Conservation (phyloP, 2,329 filamentous ascomycete species). For the Ophiocordyceps unilateralis region DNA sequence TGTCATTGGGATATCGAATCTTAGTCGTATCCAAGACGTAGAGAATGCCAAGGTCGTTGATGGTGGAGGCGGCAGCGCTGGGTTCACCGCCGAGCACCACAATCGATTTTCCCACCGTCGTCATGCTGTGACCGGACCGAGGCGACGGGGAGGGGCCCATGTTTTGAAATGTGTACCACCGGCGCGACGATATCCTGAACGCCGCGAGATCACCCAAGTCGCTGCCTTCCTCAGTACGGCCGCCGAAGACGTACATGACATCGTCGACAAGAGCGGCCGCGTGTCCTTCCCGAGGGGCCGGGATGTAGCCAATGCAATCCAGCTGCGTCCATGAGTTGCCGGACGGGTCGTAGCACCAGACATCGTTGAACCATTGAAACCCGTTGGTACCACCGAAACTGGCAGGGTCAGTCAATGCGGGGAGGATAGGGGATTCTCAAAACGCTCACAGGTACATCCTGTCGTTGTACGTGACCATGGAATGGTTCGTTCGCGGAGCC, state of each 20-base stretch:
- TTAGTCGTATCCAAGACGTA: slow-evolving; percentile 92
- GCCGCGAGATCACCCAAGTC: slow-evolving; percentile 89
- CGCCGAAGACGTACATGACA: slow-evolving; percentile 98
- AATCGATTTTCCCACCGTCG: slow-evolving; percentile 78
- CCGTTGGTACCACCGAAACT: slow-evolving; percentile 98
- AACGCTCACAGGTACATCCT: slow-evolving; percentile 75
- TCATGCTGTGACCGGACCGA: slow-evolving; percentile 95
- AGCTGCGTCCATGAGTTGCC: slow-evolving; percentile 72
- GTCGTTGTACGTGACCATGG: slow-evolving; percentile 80
- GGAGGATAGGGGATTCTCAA: neutral
- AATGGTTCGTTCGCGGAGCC: slow-evolving; percentile 86
- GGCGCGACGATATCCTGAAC: slow-evolving; percentile 52
- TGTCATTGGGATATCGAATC: slow-evolving; percentile 85
- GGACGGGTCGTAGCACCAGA: slow-evolving; percentile 85
- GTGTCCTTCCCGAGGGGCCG: slow-evolving; percentile 82
- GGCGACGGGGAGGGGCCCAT: slow-evolving; percentile 95
- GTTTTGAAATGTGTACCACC: slow-evolving; percentile 99
- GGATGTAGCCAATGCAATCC: slow-evolving; percentile 96
- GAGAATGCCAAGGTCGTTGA: slow-evolving; percentile 70
- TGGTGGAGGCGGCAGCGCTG: slow-evolving; percentile 65
- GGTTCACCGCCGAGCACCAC: slow-evolving; percentile 89
- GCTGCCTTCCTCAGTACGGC: slow-evolving; percentile 79
- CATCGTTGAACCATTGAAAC: slow-evolving; percentile 95
- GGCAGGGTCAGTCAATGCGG: slow-evolving; percentile 2
- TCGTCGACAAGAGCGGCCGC: slow-evolving; percentile 87